Percentiles rank a stretch among this genome's conserved stretches.
Conservation (phyloP, 495 filamentous ascomycete species). For the Xylaria acuta region DNA sequence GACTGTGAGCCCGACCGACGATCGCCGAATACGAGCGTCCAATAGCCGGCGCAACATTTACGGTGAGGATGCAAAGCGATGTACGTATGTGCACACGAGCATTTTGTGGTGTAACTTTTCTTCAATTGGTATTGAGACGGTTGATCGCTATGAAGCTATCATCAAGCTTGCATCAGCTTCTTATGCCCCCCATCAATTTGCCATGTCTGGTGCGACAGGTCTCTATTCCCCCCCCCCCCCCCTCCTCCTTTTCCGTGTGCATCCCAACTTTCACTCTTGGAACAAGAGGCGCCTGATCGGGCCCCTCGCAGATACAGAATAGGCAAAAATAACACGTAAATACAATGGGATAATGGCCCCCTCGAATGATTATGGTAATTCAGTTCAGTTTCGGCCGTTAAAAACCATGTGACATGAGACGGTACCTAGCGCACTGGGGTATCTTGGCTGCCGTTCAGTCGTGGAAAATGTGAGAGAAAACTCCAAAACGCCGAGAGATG, state of each 20-base stretch:
- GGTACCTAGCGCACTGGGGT: constrained; percentile 45
- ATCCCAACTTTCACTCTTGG: neutral
- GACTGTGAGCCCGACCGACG: neutral
- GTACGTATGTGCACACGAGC: neutral
- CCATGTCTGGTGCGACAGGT: constrained; percentile 6
- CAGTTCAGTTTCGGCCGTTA: constrained; percentile 31
- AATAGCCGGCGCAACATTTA: neutral
- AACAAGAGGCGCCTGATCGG: constrained; percentile 5
- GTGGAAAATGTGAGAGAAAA: constrained; percentile 17
- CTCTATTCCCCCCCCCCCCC: constrained; percentile 9
- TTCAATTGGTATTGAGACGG: constrained; percentile 14
- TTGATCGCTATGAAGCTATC: constrained; percentile 16
- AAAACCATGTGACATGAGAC: constrained; percentile 30
- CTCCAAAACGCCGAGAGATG: constrained; percentile 32
- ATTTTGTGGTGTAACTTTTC: neutral
- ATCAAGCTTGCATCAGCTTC: constrained; percentile 6
- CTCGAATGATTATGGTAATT: constrained; percentile 19
- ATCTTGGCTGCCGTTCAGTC: constrained; percentile 41
- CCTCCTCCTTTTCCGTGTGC: constrained; percentile 6
- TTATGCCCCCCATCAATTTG: neutral
- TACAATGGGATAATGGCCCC: constrained; percentile 13
- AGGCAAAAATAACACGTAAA: neutral
- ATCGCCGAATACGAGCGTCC: constrained; percentile 12
- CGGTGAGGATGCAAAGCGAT: neutral
- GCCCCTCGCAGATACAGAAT: constrained; percentile 3